These are phyloP conservation scores for Rubia peregrina DNA, from an alignment of 305 asterid genomes.

Conservation along the genomic window DNA sequence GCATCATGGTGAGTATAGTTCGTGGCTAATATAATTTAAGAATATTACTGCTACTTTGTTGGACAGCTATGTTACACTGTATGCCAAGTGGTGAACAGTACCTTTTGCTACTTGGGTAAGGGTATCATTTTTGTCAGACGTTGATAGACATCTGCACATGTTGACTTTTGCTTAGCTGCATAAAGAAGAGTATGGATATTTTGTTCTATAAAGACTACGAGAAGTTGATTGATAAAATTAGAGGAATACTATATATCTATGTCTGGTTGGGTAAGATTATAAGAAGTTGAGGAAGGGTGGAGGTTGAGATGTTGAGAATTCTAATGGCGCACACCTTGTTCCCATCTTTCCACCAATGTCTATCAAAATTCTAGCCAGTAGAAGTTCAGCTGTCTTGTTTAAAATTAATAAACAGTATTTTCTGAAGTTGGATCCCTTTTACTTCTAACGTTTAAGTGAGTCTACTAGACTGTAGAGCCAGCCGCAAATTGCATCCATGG, in stretches of 20 bases:
- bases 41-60: background rate
- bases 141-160: background rate
- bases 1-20: slow-evolving; percentile 71
- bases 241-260: background rate
- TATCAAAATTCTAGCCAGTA: no score
- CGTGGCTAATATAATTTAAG: slow-evolving; percentile 2
- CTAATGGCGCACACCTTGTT: background rate
- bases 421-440: no score
- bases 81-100: slow-evolving; percentile 12
- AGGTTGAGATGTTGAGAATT: background rate
- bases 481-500: no score
- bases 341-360: background rate
- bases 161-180: background rate
- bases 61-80: background rate
- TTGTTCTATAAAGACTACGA: background rate
- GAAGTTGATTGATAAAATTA: background rate
- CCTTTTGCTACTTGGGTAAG: background rate
- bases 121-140: background rate
- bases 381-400: no score
- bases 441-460: no score
- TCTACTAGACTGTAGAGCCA: no score
- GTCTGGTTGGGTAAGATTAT: background rate
- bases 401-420: no score
- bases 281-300: background rate
- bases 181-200: background rate